phyloP scores from a whole-genome alignment of 257 asterid genomes.

The Nicotiana tabacum region DNA sequence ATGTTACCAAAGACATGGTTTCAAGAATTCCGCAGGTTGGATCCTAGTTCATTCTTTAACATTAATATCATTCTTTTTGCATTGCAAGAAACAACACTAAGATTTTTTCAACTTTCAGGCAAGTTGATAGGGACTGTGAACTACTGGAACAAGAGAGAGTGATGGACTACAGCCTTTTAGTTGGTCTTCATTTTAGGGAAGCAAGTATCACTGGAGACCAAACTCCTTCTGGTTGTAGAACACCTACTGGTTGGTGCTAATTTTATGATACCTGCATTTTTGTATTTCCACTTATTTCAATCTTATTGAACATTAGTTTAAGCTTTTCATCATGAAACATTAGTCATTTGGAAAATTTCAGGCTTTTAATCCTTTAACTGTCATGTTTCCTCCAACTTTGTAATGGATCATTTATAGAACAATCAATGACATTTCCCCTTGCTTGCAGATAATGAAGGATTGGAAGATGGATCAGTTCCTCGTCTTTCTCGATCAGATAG shows the following conservation, averaged over 20 bases:
- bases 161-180: constrained; percentile 15
- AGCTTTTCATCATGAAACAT: not conserved
- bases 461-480: constrained; percentile 7
- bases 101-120: constrained; percentile 8
- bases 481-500: constrained; percentile 1
- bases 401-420: not conserved
- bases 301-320: not conserved
- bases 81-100: not conserved
- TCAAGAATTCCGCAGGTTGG: constrained; percentile 20
- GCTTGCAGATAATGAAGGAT: not conserved
- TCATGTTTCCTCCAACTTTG: not conserved
- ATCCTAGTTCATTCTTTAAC: not conserved
- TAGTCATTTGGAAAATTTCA: not conserved
- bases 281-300: not conserved
- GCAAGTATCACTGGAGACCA: constrained; percentile 4
- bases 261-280: not conserved
- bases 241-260: constrained; percentile 8
- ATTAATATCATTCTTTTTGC: not conserved
- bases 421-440: not conserved
- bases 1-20: constrained; percentile 17
- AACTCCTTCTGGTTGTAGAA: constrained; percentile 4
- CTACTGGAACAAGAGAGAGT: constrained; percentile 20
- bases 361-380: not conserved
- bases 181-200: constrained; percentile 20
- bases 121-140: constrained; percentile 23